Evolutionary conservation across 2,329 filamentous ascomycete species (phyloP), one percentile per base, ranked within the genome.

Genomic region (Colletotrichum spaethianum): DNA sequence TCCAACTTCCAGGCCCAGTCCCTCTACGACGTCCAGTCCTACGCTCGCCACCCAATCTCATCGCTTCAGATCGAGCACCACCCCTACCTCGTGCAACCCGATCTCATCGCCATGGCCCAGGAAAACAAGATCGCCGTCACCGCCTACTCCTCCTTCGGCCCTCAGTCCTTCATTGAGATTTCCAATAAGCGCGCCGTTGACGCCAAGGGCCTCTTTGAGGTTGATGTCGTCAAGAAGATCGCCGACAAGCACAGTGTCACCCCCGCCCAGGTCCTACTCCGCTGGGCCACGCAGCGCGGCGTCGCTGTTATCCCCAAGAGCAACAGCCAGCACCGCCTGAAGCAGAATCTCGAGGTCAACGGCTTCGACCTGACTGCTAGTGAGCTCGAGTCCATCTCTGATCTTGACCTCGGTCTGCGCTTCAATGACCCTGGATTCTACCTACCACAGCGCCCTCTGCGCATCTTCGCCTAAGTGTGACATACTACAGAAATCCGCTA

Each of bases 41-140:
- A 92, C 80, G 89, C 89, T 63, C 85, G 85, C 64, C 74, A 84
- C 87, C 79, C 82, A 80, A 50, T 88, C 86, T 74, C 87, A 82
- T 55, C 88, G 48, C 86, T 93, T 28, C 91, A 93, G 83, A 90
- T 93, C 81, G 91, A 93, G 82, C 90, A 92, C 81, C 91, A 93
- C 82, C 91, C 91, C 6, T 92, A 92, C 83, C 87, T 92, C 64
- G 87, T 87, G 44, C 91, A 93, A 83, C 80, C 83, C 57, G 83
- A 85, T 7, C 84, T 93, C 55, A 79, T 92, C 71, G 79, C 86
- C 67, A 86, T 90, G 75, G 89, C 88, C 65, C 85, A 90, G 80
- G 84, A 86, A 76, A 81, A 90, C 76, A 84, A 84, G 56, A 89
- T 93, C 72, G 82, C 82, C 56, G 84, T 93, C 44, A 92, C 90